Evolutionary conservation across 352 stramenopile genomes (phyloP).

Genomic region (Phytophthora boehmeriae): DNA sequence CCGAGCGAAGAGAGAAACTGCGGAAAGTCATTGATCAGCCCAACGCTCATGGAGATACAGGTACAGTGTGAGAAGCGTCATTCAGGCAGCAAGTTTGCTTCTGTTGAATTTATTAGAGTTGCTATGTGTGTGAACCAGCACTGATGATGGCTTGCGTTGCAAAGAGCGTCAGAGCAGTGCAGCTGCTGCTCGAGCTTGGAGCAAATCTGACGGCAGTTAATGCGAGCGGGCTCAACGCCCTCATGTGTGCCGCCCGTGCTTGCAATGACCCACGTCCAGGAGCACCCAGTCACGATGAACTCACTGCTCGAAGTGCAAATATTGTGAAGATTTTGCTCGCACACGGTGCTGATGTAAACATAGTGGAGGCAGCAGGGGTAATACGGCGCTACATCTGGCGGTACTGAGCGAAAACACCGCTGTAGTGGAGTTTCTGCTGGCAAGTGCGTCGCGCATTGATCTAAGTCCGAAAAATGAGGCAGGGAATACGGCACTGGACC

Average conservation of each 20-base stretch:
- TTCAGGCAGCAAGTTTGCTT: not conserved
- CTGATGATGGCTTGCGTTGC: constrained; percentile 88
- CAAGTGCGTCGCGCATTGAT: constrained; percentile 23
- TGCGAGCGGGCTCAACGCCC: constrained; percentile 63
- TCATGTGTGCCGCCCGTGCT: constrained; percentile 80
- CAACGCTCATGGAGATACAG: constrained; percentile 81
- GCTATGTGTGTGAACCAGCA: constrained; percentile 33
- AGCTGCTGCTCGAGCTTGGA: constrained; percentile 48
- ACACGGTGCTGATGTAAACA: constrained; percentile 50
- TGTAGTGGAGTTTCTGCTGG: constrained; percentile 46
- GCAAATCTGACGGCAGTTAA: constrained; percentile 53
- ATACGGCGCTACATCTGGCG: constrained; percentile 80
- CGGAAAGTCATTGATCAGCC: constrained; percentile 48
- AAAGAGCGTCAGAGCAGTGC: constrained; percentile 65
- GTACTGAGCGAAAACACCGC: constrained; percentile 63
- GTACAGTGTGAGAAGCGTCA: constrained; percentile 32
- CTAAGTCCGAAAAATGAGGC: constrained; percentile 40
- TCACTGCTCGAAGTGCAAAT: constrained; percentile 46
- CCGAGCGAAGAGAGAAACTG: constrained; percentile 57
- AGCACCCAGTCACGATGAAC: constrained; percentile 29
- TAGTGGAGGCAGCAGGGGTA: constrained; percentile 44
- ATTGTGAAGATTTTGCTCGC: constrained; percentile 63
- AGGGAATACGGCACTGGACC: constrained; percentile 39
- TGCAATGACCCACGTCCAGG: constrained; percentile 36
- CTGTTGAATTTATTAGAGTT: not conserved